Evolutionary conservation across 2,329 filamentous ascomycete species (phyloP), one percentile per base, ranked within the genome.

Genomic region (Aspergillus luchuensis): DNA sequence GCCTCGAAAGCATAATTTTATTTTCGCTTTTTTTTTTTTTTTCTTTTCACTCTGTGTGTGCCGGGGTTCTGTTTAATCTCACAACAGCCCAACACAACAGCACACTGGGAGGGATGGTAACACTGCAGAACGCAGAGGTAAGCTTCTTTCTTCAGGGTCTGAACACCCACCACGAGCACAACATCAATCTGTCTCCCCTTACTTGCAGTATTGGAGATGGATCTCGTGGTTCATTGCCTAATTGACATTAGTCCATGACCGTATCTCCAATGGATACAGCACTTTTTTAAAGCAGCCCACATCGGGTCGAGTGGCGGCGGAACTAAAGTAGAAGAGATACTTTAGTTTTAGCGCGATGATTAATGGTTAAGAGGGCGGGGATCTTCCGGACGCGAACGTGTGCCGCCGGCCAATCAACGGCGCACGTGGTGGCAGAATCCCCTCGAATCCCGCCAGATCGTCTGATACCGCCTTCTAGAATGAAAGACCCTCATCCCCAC

Each of bases 381-480:
- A 41, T 41, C 5, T 47, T 56, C 41, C 53, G 39, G 28, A 21
- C 36, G 17, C 33, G 19, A 30, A 41, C 63, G 61, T 55, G 54
- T 41, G 19, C 63, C 63, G 56, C 25, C 30, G 64, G n/a, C 72
- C 72, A 74, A 74, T 73, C 25, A 71, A 54, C 15, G 3, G 3
- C n/a, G 64, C 72, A 74, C 72, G 72, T 74, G 72, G 62, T 23
- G 68, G 71, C 71, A 74, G 68, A 71, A 72, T 69, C n/a, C 1
- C 43, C 23, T 23, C 28, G 30, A 71, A 72, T 69, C 21, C 2
- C 43, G 30, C 33, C 28, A 33, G 63, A 65, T 66, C 55, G 56
- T 23, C 54, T 48, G n/a, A 7, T 39, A 67, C 66, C 66, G 64
- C 65, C 61, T 67, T 56, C 66, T 56, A 23, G 45, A 59, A 57